Evolutionary conservation across 441 rosid genomes (phyloP).

Genomic region (Gossypium laxum): DNA sequence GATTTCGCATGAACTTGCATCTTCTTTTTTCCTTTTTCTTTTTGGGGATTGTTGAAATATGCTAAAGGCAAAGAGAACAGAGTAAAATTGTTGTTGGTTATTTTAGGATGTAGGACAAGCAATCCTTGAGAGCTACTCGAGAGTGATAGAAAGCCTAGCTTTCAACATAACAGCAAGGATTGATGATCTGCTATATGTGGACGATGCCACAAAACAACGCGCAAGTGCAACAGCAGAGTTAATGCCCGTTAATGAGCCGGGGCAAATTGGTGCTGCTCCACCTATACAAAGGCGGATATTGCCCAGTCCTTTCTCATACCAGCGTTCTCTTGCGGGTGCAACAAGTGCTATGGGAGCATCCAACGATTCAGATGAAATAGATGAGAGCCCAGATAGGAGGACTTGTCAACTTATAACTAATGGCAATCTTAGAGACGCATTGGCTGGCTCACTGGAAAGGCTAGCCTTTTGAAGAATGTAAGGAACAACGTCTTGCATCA

Average conservation of each 20-base stretch:
- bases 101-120: slow-evolving; percentile 90
- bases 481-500: neutral
- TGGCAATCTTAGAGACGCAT: slow-evolving; percentile 15
- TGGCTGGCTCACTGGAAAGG: slow-evolving; percentile 22
- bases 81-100: neutral
- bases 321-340: slow-evolving; percentile 44
- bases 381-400: slow-evolving; percentile 41
- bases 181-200: slow-evolving; percentile 76
- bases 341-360: slow-evolving; percentile 57
- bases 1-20: neutral
- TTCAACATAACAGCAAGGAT: slow-evolving; percentile 86
- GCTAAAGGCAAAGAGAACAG: neutral
- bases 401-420: slow-evolving; percentile 1
- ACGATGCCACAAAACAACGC: slow-evolving; percentile 51
- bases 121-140: slow-evolving; percentile 85
- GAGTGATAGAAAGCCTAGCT: slow-evolving; percentile 93
- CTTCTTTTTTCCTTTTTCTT: neutral
- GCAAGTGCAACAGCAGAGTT: slow-evolving; percentile 49
- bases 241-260: slow-evolving; percentile 40
- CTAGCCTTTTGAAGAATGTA: slow-evolving; percentile 21
- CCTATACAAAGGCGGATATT: slow-evolving; percentile 54
- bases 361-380: slow-evolving; percentile 38
- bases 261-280: slow-evolving; percentile 33
- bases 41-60: neutral
- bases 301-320: slow-evolving; percentile 51